Evolutionary conservation across 345 rosid genomes (phyloP), one percentile per base, ranked within the genome.

Genomic region (Euphorbia lathyris): DNA sequence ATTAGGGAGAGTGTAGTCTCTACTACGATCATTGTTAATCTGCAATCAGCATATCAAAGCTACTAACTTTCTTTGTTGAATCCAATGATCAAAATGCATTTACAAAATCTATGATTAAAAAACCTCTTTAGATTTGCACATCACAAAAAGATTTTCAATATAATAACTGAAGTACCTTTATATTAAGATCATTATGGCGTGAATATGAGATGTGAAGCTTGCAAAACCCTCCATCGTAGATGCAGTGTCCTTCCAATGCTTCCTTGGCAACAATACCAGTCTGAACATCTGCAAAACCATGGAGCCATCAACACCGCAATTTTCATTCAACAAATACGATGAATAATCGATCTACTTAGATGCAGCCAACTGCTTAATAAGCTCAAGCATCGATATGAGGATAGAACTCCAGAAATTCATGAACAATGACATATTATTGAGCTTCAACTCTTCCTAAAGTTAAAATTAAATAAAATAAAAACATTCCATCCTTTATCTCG

Each of bases 221-320:
- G 87, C 99, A 92, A 78, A 86, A 96, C 43, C 98, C 99, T 69
- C 99, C 98, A 75, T 90, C 97, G 68, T 96, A 92, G 32, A 96
- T 92, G 84, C 97, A 90, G 71, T 96, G 99, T 58, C 99, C 99
- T 86, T 96, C 98, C 84, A 96, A 77, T 60, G 99, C 95, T 78
- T 91, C 98, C 83, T 92, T 96, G 22, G 97, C 99, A 68, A 83
- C 87, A 69, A 96, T 83, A 72, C 92, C 99, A 7, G 92, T 96
- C 80, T 86, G 98, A 66, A 96, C 94, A 88, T 96, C 98, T 92
- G 87, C 83, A 81, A n/a, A 30, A 11, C 58, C 17, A 75, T 10
- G 26, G 58, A 66, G 70, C 58, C 50, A 60, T 52, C 29, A 56
- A 27, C 22, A 66, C 58, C n/a, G 47, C 50, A 68, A 63, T 71